A percentile compares a stretch with the other conserved stretches of the same genome.
Evolutionary conservation across 352 stramenopile genomes (phyloP).

Genomic region (Pythium scleroteichum): DNA sequence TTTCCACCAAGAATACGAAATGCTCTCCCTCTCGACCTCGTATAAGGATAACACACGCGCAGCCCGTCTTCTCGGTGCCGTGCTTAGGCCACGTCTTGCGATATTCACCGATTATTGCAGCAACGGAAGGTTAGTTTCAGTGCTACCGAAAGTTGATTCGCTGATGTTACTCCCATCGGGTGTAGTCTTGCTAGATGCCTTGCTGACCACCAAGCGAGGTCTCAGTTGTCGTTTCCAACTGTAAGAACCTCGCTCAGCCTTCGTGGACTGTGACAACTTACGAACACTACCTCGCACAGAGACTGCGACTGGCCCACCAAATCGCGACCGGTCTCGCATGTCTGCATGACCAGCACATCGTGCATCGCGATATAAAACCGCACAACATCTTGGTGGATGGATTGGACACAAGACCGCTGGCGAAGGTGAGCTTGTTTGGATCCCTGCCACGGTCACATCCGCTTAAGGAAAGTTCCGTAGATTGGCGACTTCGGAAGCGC

Average conservation of each 20-base stretch:
- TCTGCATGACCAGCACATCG: slow-evolving; percentile 13
- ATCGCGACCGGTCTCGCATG: slow-evolving; percentile 14
- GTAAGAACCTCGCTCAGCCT: background rate
- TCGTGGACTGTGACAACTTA: background rate
- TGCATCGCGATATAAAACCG: slow-evolving; percentile 30
- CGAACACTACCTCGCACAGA: slow-evolving; percentile 8
- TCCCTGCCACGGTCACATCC: no score
- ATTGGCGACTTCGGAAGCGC: slow-evolving; percentile 31
- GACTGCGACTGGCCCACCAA: slow-evolving; percentile 15
- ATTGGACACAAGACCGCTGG: background rate
- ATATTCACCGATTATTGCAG: slow-evolving; percentile 28
- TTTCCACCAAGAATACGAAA: slow-evolving; percentile 24
- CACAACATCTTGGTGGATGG: slow-evolving; percentile 29
- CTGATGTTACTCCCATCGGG: no score
- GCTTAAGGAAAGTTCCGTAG: no score
- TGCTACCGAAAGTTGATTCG: no score
- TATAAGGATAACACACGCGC: background rate
- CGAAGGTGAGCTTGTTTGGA: slow-evolving; percentile 22
- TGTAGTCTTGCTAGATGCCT: slow-evolving; percentile 24
- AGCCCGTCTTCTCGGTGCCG: slow-evolving; percentile 9
- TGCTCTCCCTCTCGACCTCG: slow-evolving; percentile 8
- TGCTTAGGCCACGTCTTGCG: slow-evolving; percentile 16
- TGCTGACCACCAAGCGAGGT: slow-evolving; percentile 1
- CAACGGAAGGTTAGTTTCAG: slow-evolving; percentile 28
- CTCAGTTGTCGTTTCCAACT: slow-evolving; percentile 2